Evolutionary conservation across 2,329 filamentous ascomycete genomes (phyloP), one percentile per base, ranked within the genome.

Genomic region (Alternaria brassicae): DNA sequence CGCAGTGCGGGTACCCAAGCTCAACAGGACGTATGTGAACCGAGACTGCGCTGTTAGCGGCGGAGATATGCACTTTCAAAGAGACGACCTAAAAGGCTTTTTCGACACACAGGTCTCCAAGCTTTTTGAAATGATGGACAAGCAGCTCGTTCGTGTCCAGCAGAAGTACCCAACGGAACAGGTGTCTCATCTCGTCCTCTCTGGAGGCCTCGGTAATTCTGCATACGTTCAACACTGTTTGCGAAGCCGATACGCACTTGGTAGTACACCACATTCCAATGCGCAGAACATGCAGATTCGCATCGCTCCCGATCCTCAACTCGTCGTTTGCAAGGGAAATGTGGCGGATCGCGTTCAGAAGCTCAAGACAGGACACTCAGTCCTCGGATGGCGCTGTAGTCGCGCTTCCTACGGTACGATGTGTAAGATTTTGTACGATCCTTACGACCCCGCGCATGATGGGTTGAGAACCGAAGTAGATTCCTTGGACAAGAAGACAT

Each of bases 271-370:
- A 13, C 49, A 60, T 4, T 23, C 68, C 3, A 71, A 73, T 48
- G 66, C 68, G 7, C 56, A 47, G 12, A 63, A 57, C 8, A 66
- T 77, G 27, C 66, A 53, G 34, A 68, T 78, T 0, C 66, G 74
- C 3, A 68, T 78, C 8, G 72, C 75, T 3, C 79, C 81, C 6
- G 84, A 86, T 39, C 84, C 84, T 0, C 83, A 85, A 55, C 81
- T 86, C 0, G 83, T 84, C 3, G 83, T 86, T 1, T 83, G 83
- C 36, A 83, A 83, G 58, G 84, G 84, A 0, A 72, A 85, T 3
- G 83, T 53, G 3, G 37, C 50, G 4, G 50, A 86, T 39, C 78
- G 83, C 10, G 74, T 84, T 6, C 81, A 84, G 45, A 82, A 78
- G 48, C 75, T 83, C 5, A 78, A 78, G 1, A 77, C 77, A 8